Conservation (phyloP, 2,329 filamentous ascomycete species). For the Blastomyces gilchristii region DNA sequence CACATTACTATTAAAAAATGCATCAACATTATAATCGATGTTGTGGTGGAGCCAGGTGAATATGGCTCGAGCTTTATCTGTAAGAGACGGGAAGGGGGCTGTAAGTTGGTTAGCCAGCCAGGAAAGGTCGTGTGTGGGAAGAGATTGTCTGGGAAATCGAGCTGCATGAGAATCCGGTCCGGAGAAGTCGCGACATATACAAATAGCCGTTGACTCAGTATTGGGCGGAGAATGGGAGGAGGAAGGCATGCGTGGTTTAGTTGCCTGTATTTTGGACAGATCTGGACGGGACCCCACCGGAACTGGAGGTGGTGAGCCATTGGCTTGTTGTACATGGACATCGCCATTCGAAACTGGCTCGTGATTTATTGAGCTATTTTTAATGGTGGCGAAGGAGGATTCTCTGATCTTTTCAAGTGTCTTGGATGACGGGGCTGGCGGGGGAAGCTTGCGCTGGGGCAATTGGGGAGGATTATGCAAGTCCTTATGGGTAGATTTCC, state of each 20-base stretch:
- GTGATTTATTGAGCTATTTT: slow-evolving; percentile 11
- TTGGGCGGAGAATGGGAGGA: neutral
- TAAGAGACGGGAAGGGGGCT: slow-evolving; percentile 64
- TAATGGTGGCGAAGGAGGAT: slow-evolving; percentile 37
- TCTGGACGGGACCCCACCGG: slow-evolving; percentile 49
- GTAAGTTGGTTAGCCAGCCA: slow-evolving; percentile 73
- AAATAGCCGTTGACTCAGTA: slow-evolving; percentile 30
- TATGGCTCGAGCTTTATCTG: slow-evolving; percentile 84
- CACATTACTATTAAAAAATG: slow-evolving; percentile 65
- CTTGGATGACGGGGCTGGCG: slow-evolving; percentile 26
- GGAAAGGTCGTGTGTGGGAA: slow-evolving; percentile 58
- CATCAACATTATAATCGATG: slow-evolving; percentile 68
- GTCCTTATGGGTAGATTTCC: neutral
- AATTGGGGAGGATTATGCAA: slow-evolving; percentile 1
- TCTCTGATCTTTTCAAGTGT: slow-evolving; percentile 29
- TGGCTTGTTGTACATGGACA: slow-evolving; percentile 15
- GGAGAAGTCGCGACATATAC: slow-evolving; percentile 81
- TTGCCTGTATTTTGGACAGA: slow-evolving; percentile 45
- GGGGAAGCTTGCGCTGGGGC: slow-evolving; percentile 25
- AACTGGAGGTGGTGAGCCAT: slow-evolving; percentile 38
- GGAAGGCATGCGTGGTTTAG: slow-evolving; percentile 33
- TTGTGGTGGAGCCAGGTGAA: slow-evolving; percentile 97
- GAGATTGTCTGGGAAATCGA: slow-evolving; percentile 59
- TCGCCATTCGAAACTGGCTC: slow-evolving; percentile 15
- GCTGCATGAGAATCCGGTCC: slow-evolving; percentile 67